Conservation (phyloP, 352 stramenopile species). For the Pythium aquatile region DNA sequence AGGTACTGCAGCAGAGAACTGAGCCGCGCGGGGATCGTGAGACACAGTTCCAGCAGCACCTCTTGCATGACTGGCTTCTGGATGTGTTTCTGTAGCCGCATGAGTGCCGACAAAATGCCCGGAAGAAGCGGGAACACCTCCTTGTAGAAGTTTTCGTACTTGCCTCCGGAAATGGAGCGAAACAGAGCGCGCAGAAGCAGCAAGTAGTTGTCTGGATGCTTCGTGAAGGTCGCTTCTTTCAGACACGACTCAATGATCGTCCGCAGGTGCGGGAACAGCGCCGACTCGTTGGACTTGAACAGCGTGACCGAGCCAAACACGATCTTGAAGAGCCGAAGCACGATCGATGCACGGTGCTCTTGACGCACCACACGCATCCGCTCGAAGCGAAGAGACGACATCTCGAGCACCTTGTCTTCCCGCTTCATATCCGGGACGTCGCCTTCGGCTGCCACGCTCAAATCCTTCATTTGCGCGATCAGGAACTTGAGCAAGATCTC, state of each 20-base stretch:
- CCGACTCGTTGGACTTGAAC: conserved; percentile 95
- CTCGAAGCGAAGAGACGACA: conserved; percentile 75
- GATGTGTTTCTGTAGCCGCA: conserved; percentile 91
- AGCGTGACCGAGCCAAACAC: conserved; percentile 95
- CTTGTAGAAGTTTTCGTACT: conserved; percentile 98
- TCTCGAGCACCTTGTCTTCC: conserved; percentile 70
- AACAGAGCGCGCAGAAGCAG: conserved; percentile 94
- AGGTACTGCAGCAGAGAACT: conserved; percentile 97
- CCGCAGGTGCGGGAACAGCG: conserved; percentile 92
- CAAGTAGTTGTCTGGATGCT: conserved; percentile 94
- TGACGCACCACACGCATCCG: conserved; percentile 70
- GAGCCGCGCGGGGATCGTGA: conserved; percentile 95
- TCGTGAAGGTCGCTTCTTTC: conserved; percentile 87
- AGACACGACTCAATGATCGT: conserved; percentile 94
- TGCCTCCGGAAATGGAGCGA: conserved; percentile 94
- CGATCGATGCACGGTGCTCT: conserved; percentile 79
- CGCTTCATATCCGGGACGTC: conserved; percentile 78
- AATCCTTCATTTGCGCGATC: conserved; percentile 91
- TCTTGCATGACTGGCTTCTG: conserved; percentile 85
- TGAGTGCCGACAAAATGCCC: conserved; percentile 91
- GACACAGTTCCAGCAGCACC: conserved; percentile 93
- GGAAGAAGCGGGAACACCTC: conserved; percentile 95
- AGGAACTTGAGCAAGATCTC: conserved; percentile 95
- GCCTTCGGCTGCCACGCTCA: conserved; percentile 82
- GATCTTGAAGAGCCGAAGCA: conserved; percentile 94